Evolutionary conservation across 495 filamentous ascomycete species (phyloP).

Genomic region (Talaromyces proteolyticus): DNA sequence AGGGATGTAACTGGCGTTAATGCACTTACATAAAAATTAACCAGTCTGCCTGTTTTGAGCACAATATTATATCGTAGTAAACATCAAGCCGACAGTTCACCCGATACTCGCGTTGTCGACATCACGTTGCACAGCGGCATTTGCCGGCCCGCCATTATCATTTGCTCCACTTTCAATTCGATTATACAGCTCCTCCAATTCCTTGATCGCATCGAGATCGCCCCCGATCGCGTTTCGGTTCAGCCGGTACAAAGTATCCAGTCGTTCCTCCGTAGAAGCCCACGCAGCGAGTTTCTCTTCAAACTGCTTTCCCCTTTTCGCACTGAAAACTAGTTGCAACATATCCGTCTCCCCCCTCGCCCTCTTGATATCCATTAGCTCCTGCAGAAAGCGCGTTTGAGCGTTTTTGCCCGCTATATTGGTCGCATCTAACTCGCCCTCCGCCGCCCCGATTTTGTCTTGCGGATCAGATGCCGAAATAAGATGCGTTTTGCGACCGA

Average conservation of each 20-base stretch:
- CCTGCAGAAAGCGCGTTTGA: conserved; percentile 39
- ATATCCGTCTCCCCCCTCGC: conserved; percentile 38
- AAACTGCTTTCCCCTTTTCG: conserved; percentile 20
- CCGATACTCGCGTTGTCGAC: neutral
- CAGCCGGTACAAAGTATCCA: conserved; percentile 26
- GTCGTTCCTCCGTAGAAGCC: conserved; percentile 34
- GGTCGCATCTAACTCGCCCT: no score
- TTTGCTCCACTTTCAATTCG: conserved; percentile 11
- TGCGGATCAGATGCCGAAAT: conserved; percentile 13
- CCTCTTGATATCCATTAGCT: conserved; percentile 33
- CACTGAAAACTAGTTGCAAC: conserved; percentile 31
- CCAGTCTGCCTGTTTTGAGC: no score
- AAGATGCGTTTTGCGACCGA: conserved; percentile 37
- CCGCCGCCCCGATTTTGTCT: neutral
- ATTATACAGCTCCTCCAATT: conserved; percentile 24
- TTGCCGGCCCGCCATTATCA: neutral
- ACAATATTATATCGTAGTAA: no score
- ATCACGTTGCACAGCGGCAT: neutral
- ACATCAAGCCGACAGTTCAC: no score
- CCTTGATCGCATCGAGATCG: conserved; percentile 24
- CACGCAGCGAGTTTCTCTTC: conserved; percentile 28
- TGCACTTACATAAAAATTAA: neutral
- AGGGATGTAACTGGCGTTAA: neutral
- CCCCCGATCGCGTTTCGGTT: conserved; percentile 27
- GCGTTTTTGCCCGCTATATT: conserved; percentile 14